These are phyloP conservation scores for Amylocystis lapponica DNA, from an alignment of 768 basidiomycete species.

Conservation along the genomic window DNA sequence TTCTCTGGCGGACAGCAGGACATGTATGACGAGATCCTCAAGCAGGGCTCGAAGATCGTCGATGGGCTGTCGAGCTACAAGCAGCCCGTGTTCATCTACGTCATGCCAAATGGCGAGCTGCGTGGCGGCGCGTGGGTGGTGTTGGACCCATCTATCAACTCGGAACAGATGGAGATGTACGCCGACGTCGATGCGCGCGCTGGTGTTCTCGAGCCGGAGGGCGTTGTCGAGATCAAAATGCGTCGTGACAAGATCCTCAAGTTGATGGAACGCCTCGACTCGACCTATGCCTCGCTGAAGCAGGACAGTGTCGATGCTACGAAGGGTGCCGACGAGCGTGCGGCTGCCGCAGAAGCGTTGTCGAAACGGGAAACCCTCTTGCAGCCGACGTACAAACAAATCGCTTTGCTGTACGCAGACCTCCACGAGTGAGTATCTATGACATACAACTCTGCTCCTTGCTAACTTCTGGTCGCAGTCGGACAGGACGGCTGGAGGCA, in stretches of 20 bases:
- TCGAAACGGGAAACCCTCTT: slow-evolving; percentile 73
- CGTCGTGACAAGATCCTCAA: slow-evolving; percentile 86
- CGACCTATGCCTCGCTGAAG: slow-evolving; percentile 76
- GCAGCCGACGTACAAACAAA: slow-evolving; percentile 88
- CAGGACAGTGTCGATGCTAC: slow-evolving; percentile 69
- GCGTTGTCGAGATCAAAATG: slow-evolving; percentile 97
- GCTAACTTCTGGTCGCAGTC: slow-evolving; percentile 43
- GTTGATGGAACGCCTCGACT: slow-evolving; percentile 92
- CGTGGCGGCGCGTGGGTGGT: slow-evolving; percentile 99
- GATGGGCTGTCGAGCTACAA: slow-evolving; percentile 97
- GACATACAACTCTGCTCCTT: not conserved
- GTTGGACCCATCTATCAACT: slow-evolving; percentile 95
- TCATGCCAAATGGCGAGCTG: slow-evolving; percentile 96
- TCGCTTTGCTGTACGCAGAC: slow-evolving; percentile 92
- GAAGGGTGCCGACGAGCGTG: slow-evolving; percentile 70
- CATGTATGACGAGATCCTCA: slow-evolving; percentile 97
- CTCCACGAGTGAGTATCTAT: slow-evolving; percentile 76
- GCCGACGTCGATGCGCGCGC: slow-evolving; percentile 94
- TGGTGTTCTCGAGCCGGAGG: slow-evolving; percentile 95
- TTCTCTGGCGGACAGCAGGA: slow-evolving; percentile 99
- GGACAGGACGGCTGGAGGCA: slow-evolving; percentile 93
- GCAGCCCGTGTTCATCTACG: slow-evolving; percentile 97
- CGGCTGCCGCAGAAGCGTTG: slow-evolving; percentile 61
- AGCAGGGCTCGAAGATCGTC: slow-evolving; percentile 97
- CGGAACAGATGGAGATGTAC: slow-evolving; percentile 99